A percentile compares a stretch with the other conserved stretches of the same genome.
Evolutionary conservation across 257 asterid genomes (phyloP).

Genomic region (Gentiana dahurica): DNA sequence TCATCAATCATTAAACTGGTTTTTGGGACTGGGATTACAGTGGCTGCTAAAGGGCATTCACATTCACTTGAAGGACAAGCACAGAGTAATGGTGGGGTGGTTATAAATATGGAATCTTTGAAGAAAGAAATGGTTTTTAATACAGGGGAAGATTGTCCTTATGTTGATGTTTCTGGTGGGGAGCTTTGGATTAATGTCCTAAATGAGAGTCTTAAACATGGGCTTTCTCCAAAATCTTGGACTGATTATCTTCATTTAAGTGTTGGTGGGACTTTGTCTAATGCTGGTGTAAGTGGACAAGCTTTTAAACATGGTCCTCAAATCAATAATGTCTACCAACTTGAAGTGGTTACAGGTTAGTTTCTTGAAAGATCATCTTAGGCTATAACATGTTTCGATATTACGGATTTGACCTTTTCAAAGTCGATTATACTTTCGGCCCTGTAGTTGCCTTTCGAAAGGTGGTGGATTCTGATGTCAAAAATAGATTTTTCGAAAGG

Average conservation of each 20-base stretch:
- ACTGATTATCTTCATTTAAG: conserved; percentile 90
- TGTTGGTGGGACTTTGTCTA: conserved; percentile 88
- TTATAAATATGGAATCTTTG: conserved; percentile 62
- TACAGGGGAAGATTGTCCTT: conserved; percentile 29
- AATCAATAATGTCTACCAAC: conserved; percentile 74
- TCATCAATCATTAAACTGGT: conserved; percentile 39
- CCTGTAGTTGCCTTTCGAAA: no score
- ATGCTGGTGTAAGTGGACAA: conserved; percentile 94
- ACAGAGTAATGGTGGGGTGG: conserved; percentile 59
- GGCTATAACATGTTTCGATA: no score
- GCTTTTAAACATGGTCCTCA: conserved; percentile 92
- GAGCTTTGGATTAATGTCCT: conserved; percentile 78
- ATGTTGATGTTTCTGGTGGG: conserved; percentile 81
- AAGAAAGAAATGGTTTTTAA: conserved; percentile 37
- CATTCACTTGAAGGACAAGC: conserved; percentile 88
- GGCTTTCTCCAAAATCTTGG: conserved; percentile 88
- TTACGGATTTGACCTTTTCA: no score
- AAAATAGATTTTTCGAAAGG: no score
- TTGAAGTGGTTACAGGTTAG: conserved; percentile 84
- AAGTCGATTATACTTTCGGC: no score
- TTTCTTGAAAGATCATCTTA: neutral
- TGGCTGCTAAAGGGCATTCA: conserved; percentile 83
- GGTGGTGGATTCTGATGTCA: no score
- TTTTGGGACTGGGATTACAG: conserved; percentile 44
- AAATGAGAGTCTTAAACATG: conserved; percentile 64